These are phyloP conservation scores for Fusarium sarcochroum DNA, from an alignment of 2,329 filamentous ascomycete species.

Conservation along the genomic window DNA sequence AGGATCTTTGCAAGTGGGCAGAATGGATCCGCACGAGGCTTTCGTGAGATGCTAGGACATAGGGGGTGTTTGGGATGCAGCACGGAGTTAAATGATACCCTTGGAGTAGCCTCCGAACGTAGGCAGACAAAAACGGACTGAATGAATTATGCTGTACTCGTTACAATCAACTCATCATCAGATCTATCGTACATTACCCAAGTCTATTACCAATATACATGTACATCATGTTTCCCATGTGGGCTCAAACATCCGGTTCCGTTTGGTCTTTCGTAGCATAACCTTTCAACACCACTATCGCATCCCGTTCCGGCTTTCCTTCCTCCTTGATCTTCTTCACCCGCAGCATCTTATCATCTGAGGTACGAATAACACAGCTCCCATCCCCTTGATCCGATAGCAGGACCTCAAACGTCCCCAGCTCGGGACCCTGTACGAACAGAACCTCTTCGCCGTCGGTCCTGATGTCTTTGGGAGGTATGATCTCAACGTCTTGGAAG, in stretches of 20 bases:
- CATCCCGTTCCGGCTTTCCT: constrained; percentile 49
- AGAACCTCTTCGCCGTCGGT: constrained; percentile 9
- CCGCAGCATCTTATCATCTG: constrained; percentile 42
- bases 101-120: constrained; percentile 19
- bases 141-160: background rate
- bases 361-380: constrained; percentile 43
- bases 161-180: background rate
- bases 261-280: constrained; percentile 1
- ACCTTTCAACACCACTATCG: constrained; percentile 44
- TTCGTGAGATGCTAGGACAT: constrained; percentile 24
- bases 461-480: constrained; percentile 7
- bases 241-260: background rate
- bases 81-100: constrained; percentile 47
- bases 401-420: constrained; percentile 11
- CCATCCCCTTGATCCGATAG: constrained; percentile 35
- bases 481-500: constrained; percentile 53
- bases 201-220: background rate
- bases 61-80: constrained; percentile 3
- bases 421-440: constrained; percentile 34
- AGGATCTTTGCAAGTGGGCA: constrained; percentile 67
- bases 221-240: background rate
- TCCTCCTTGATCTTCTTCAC: constrained; percentile 53
- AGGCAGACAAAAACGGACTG: constrained; percentile 3
- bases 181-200: background rate
- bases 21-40: constrained; percentile 65